phyloP scores from a whole-genome alignment of 306 rosid genomes.

The Cicer arietinum region DNA sequence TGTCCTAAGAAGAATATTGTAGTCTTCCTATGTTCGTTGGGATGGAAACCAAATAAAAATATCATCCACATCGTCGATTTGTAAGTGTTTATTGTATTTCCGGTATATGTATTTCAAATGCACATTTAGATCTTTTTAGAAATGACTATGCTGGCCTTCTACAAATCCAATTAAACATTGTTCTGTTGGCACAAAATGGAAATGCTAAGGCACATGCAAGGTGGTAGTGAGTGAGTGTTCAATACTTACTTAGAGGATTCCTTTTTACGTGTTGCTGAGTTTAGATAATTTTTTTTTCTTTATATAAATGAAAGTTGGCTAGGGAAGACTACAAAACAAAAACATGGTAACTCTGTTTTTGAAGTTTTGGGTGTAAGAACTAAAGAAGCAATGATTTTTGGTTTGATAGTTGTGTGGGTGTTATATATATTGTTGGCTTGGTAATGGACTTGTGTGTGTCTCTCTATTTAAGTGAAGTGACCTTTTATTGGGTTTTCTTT shows the following conservation, averaged over 20 bases:
- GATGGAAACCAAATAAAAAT: no score
- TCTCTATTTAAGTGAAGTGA: slow-evolving; percentile 22
- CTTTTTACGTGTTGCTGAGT: no score
- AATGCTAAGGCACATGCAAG: slow-evolving; percentile 72
- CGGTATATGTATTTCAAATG: slow-evolving; percentile 51
- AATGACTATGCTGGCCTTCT: slow-evolving; percentile 60
- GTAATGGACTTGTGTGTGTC: not conserved
- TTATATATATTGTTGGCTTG: slow-evolving; percentile 23
- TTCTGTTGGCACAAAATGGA: slow-evolving; percentile 68
- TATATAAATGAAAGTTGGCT: slow-evolving; percentile 2
- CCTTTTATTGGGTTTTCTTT: not conserved
- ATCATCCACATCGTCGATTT: no score
- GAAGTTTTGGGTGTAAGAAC: not conserved
- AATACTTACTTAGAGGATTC: not conserved
- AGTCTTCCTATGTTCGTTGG: no score
- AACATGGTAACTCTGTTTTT: slow-evolving; percentile 38
- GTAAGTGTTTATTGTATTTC: no score
- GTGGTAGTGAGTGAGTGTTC: not conserved
- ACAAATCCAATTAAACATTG: slow-evolving; percentile 55
- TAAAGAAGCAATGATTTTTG: not conserved
- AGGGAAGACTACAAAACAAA: not conserved
- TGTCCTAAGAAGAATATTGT: no score
- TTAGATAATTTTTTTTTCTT: not conserved
- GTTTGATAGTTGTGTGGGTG: not conserved
- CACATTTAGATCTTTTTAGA: slow-evolving; percentile 55